A percentile compares a stretch with the other conserved stretches of the same genome.
These are phyloP conservation scores for Yamadazyma dendronema DNA, from an alignment of 1,139 yeast species.

Conservation along the genomic window DNA sequence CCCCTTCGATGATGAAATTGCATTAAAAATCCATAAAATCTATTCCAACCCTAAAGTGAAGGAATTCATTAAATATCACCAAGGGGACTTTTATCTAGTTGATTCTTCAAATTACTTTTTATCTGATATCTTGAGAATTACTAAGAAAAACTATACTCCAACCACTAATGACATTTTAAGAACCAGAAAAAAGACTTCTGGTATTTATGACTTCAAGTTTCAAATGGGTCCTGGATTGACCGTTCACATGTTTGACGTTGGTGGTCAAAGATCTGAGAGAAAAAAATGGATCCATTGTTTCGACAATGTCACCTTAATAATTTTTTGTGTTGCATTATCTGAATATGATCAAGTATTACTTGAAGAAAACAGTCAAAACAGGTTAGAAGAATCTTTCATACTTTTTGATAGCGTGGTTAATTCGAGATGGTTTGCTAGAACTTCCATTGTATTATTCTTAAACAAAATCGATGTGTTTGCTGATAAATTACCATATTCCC, in stretches of 20 bases:
- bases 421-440: conserved; percentile 90
- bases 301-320: conserved; percentile 85
- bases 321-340: conserved; percentile 85
- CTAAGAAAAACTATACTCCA: conserved; percentile 63
- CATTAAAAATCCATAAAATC: conserved; percentile 43
- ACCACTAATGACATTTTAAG: conserved; percentile 74
- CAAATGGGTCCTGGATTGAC: conserved; percentile 71
- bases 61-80: conserved; percentile 54
- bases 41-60: conserved; percentile 60
- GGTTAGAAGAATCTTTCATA: conserved; percentile 82
- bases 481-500: conserved; percentile 78
- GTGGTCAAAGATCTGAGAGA: conserved; percentile 91
- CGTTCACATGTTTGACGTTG: conserved; percentile 87
- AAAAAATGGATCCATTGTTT: conserved; percentile 96
- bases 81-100: conserved; percentile 77
- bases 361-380: conserved; percentile 76
- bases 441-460: conserved; percentile 80
- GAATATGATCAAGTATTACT: conserved; percentile 86
- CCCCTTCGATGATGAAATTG: conserved; percentile 44
- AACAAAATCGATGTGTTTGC: conserved; percentile 90
- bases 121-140: conserved; percentile 62
- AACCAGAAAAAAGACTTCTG: conserved; percentile 90
- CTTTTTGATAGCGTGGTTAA: conserved; percentile 88
- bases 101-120: conserved; percentile 87
- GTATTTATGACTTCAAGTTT: conserved; percentile 81